Conservation (phyloP, 129 eudicot genomes). For the Erigeron canadensis region DNA sequence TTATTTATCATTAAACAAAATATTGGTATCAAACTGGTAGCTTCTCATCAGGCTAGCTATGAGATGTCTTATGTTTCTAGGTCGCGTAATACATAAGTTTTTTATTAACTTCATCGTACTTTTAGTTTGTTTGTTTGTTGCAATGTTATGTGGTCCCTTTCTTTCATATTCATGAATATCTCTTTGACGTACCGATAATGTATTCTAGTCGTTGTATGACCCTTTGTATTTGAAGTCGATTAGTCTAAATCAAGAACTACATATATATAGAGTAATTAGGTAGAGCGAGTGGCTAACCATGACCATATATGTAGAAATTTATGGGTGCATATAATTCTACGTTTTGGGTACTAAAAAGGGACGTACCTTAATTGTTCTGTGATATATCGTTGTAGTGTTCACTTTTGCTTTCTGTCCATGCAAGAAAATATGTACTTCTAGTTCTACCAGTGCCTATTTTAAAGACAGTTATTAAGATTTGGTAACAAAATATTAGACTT, state of each 20-base stretch:
- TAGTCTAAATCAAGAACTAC: no score
- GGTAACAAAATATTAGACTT: not conserved
- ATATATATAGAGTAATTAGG: no score
- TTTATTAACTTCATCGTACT: no score
- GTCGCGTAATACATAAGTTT: no score
- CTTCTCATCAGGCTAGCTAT: not conserved
- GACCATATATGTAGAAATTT: not conserved
- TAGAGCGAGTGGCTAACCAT: not conserved
- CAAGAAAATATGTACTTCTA: not conserved
- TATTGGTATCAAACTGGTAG: not conserved
- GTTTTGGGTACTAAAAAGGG: constrained; percentile 5
- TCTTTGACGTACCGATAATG: no score
- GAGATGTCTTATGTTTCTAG: no score
- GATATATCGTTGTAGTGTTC: not conserved
- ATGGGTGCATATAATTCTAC: not conserved
- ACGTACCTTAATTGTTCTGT: no score
- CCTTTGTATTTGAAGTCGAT: no score
- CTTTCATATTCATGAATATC: no score
- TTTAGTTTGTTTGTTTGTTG: no score
- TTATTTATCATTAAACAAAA: not conserved
- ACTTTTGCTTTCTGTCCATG: not conserved
- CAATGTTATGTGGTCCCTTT: no score
- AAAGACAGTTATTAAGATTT: not conserved
- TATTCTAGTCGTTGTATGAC: no score
- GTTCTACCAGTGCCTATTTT: not conserved